Evolutionary conservation across 1,284 basidiomycete genomes (phyloP).

Genomic region (Cryptococcus hybrid): DNA sequence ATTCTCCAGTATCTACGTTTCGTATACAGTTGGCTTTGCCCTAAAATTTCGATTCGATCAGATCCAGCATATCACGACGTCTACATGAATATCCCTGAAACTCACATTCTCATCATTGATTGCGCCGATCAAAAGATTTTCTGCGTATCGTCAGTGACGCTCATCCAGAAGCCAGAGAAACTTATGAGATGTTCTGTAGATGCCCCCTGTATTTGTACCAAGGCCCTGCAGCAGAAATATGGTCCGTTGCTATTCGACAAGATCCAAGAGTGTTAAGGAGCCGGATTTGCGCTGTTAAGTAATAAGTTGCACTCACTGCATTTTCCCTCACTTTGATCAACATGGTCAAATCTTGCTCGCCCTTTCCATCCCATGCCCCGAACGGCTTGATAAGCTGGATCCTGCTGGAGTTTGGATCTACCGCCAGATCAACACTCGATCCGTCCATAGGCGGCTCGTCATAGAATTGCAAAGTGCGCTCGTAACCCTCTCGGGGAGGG

Average conservation of each 20-base stretch:
- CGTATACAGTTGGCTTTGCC: constrained; percentile 79
- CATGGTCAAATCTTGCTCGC: constrained; percentile 71
- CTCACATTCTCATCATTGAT: not conserved
- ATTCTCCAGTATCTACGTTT: constrained; percentile 55
- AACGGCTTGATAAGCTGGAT: constrained; percentile 90
- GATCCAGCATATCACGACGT: constrained; percentile 88
- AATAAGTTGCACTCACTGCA: too few relatives aligned
- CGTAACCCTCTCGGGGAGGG: constrained; percentile 77
- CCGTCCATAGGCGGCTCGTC: constrained; percentile 69
- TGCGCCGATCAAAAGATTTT: constrained; percentile 71
- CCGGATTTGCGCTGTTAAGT: constrained; percentile 55
- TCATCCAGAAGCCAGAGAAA: too few relatives aligned
- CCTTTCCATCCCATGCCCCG: constrained; percentile 67
- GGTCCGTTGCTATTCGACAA: constrained; percentile 67
- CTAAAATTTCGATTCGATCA: constrained; percentile 79
- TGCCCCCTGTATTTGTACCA: constrained; percentile 98
- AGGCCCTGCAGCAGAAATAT: constrained; percentile 92
- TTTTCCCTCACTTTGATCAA: constrained; percentile 74
- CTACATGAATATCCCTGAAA: constrained; percentile 56
- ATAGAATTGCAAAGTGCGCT: constrained; percentile 89
- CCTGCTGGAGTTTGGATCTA: constrained; percentile 75
- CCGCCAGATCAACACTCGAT: constrained; percentile 75
- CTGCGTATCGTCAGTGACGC: constrained; percentile 39
- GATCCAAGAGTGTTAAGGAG: too few relatives aligned
- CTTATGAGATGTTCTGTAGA: constrained; percentile 79